Base-by-base conservation (phyloP, 2,329 filamentous ascomycete genomes). In the Botrytis fabae region DNA sequence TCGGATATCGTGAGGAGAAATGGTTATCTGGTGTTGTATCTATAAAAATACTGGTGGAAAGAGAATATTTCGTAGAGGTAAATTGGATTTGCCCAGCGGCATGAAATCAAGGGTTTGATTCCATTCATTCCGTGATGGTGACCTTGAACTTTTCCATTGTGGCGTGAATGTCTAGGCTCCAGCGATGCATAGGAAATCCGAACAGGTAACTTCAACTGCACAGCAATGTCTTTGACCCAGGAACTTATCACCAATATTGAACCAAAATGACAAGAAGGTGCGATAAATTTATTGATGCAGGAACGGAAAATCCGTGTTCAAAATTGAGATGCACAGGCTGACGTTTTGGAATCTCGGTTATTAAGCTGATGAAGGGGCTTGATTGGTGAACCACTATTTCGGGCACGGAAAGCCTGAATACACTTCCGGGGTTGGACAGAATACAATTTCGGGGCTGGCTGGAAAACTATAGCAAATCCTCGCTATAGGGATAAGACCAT, bases 341-440 rank as follows among this genome's bases (percentile, higher is more conserved):
- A 70, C 42, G 25, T 70, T 70, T 46, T 20, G 28, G 12, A 70
- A 70, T 70, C 46, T 70, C 57, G 69, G 68, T 38, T 70, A 70
- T 62, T 38, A 46, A 62, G 40, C 18, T n/a, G 18, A 62, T 70
- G 54, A 70, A 70, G 69, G 57, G 69, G 44, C 46, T 38, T 51
- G 22, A 51, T 70, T 70, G 69, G 69, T 44, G 69, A 68, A 51
- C 69, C 69, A 38, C 35, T 63, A 32, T 28, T 48, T 46, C 42
- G 69, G 69, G 69, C 28, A 57, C 42, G 69, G 57, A 51, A 38
- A 35, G 14, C 25, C 57, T 40, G 42, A 63, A 63, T 40, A 35
- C 44, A 63, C 46, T 68, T 54, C 64, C 69, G 51, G 69, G 25
- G 28, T 38, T 40, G 35, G 57, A 63, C 22, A 63, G 18, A 46